Evolutionary conservation across 371 early-diverging fungal genomes (phyloP).

Genomic region (Apophysomyces variabilis): DNA sequence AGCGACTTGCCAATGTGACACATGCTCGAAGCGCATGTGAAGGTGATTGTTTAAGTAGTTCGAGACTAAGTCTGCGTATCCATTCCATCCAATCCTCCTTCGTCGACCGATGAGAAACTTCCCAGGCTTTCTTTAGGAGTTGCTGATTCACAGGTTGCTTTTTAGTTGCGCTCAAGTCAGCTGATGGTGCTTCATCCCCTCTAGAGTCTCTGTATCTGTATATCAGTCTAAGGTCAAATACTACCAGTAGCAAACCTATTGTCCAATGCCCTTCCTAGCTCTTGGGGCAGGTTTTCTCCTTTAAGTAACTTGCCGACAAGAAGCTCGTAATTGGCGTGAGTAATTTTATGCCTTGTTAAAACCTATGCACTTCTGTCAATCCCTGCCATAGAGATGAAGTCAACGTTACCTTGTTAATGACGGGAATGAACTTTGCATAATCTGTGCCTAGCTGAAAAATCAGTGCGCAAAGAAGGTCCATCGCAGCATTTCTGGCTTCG

Average conservation of each 20-base stretch:
- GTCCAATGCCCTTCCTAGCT: slow-evolving; percentile 58
- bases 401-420: slow-evolving; percentile 73
- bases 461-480: slow-evolving; percentile 86
- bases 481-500: slow-evolving; percentile 71
- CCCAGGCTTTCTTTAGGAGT: slow-evolving; percentile 92
- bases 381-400: neutral
- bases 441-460: slow-evolving; percentile 88
- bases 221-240: slow-evolving; percentile 1
- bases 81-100: slow-evolving; percentile 98
- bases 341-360: slow-evolving; percentile 67
- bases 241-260: slow-evolving; percentile 27
- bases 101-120: slow-evolving; percentile 86
- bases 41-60: slow-evolving; percentile 95
- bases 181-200: slow-evolving; percentile 57
- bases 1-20: slow-evolving; percentile 79
- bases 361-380: slow-evolving; percentile 40
- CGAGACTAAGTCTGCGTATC: slow-evolving; percentile 90
- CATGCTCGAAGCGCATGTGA: slow-evolving; percentile 95
- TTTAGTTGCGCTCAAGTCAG: slow-evolving; percentile 56
- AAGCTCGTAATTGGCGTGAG: slow-evolving; percentile 71
- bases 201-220: slow-evolving; percentile 39
- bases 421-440: slow-evolving; percentile 90
- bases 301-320: slow-evolving; percentile 77
- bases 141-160: slow-evolving; percentile 89
- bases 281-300: slow-evolving; percentile 79